phyloP scores from a whole-genome alignment of 148 eudicot species.

The Chenopodium berlandieri region DNA sequence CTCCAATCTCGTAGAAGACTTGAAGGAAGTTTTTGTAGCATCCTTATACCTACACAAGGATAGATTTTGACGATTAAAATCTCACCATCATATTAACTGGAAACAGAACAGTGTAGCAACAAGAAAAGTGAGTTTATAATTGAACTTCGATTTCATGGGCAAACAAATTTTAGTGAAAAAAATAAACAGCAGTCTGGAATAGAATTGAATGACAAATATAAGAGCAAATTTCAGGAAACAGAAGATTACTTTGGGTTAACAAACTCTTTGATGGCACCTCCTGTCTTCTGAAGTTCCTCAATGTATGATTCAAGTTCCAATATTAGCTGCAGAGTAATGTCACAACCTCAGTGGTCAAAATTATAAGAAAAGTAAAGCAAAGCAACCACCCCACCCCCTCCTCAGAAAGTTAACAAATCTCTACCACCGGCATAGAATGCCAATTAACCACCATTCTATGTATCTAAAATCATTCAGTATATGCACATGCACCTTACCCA shows the following conservation, averaged over 20 bases:
- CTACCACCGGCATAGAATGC: neutral
- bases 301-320: slow-evolving; percentile 84
- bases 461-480: neutral
- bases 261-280: slow-evolving; percentile 93
- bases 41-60: slow-evolving; percentile 73
- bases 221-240: neutral
- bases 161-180: neutral
- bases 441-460: neutral
- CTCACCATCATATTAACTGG: neutral
- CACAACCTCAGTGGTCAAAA: slow-evolving; percentile 5
- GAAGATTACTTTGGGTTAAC: slow-evolving; percentile 87
- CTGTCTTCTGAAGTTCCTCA: slow-evolving; percentile 84
- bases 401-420: neutral
- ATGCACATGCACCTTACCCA: neutral
- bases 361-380: neutral
- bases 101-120: neutral
- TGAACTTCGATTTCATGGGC: neutral
- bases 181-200: neutral
- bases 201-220: neutral
- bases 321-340: slow-evolving; percentile 60
- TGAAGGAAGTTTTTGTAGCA: slow-evolving; percentile 74
- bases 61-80: neutral
- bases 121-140: neutral
- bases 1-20: slow-evolving; percentile 93
- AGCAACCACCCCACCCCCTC: neutral